Base-by-base conservation (phyloP, 371 early-diverging fungal species). In the Mucor saturninus region DNA sequence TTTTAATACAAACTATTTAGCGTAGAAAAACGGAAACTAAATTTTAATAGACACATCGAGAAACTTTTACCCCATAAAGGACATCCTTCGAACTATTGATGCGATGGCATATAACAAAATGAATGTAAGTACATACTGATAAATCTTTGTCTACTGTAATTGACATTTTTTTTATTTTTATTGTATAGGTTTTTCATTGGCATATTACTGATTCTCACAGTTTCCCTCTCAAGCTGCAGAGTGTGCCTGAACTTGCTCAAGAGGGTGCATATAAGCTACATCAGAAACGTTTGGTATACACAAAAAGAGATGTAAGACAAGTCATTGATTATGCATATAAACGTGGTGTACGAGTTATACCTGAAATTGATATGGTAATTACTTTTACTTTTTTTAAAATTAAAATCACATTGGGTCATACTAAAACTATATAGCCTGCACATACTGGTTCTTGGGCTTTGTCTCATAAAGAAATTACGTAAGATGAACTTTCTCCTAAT, bases 331-430 rank as follows among this genome's bases (percentile, higher is more conserved):
- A 88, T 76, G 93, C 87, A 53, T 63, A 70, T 26, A 62, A 61
- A 11, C 68, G 77, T 38, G 85, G 81, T 10, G 68, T 83, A 9
- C 79, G 89, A 13, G 83, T 92, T 21, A 84, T 91, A 38, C 92
- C 92, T 1, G 93, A 92, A 67, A 77, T 91, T 56, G 92, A 92
- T 60, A 86, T 90, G 73, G 91, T 91, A 57, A 87, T 8, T 28
- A 13, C 14, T 42, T 42, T 42, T 21, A 21, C 21, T 40, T 54
- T 40, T 40, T 40, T 21, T 2, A n/a, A 30, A 29, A 35, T 45
- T 6, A 35, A 26, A n/a, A 6, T 31, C 10, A 21, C 8, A 37
- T 40, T 31, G 28, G 9, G 11, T 10, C 21, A 21, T 49, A 28
- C 9, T 10, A 14, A 14, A 42, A 10, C 43, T 42, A 29, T 49